These are phyloP conservation scores for Solanum rostratum DNA, from an alignment of 257 asterid genomes.

Conservation along the genomic window DNA sequence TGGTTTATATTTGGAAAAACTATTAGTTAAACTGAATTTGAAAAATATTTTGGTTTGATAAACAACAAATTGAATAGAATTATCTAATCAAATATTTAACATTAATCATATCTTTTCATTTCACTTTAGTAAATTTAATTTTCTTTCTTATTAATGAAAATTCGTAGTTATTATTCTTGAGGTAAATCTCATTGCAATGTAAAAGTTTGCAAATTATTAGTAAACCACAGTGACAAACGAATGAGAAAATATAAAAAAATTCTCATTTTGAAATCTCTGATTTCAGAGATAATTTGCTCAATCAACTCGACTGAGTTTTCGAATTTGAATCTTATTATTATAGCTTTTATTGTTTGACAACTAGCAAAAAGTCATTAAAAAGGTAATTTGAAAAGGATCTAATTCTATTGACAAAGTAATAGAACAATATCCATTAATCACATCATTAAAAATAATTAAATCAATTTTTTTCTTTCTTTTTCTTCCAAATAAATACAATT, in stretches of 20 bases:
- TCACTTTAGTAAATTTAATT: no score
- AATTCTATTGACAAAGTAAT: not conserved
- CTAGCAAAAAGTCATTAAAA: not conserved
- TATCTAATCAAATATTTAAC: not conserved
- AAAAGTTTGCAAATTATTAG: no score
- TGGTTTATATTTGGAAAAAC: not conserved
- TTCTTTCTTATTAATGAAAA: no score
- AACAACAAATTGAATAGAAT: not conserved
- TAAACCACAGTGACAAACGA: no score
- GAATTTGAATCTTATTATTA: not conserved
- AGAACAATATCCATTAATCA: not conserved
- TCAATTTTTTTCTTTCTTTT: not conserved
- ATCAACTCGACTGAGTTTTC: not conserved
- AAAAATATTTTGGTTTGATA: not conserved
- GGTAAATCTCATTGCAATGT: not conserved
- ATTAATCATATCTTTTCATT: not conserved
- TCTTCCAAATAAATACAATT: not conserved
- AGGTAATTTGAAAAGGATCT: not conserved
- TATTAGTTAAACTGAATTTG: not conserved
- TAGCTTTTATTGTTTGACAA: not conserved
- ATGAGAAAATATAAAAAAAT: no score
- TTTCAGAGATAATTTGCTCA: accelerated
- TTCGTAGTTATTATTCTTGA: not conserved
- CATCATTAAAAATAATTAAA: not conserved
- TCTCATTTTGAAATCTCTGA: not conserved